These are phyloP conservation scores for Phyllosticta ampelicida DNA, from an alignment of 2,329 filamentous ascomycete genomes.

Conservation along the genomic window DNA sequence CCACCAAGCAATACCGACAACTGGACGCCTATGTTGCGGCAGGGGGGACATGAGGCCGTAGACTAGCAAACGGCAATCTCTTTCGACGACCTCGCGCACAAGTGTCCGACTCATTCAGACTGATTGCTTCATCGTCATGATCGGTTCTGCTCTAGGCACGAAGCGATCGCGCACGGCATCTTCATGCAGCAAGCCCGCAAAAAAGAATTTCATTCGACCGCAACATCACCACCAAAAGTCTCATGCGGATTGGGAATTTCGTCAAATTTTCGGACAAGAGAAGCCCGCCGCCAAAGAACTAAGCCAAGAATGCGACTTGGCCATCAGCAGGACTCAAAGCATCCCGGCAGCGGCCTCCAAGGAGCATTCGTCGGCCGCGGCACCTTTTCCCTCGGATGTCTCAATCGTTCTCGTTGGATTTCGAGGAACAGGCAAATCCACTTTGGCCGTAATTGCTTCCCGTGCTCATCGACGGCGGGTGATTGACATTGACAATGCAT, in stretches of 20 bases:
- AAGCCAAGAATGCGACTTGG: neutral
- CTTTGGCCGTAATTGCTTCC: slow-evolving; percentile 63
- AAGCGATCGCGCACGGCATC: neutral
- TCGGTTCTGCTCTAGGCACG: neutral
- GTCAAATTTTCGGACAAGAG: neutral
- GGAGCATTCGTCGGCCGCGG: slow-evolving; percentile 12
- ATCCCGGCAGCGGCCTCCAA: neutral
- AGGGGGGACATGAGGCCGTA: neutral
- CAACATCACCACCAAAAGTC: neutral
- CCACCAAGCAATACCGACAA: neutral
- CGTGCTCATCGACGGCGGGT: slow-evolving; percentile 58
- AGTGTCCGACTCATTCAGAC: neutral
- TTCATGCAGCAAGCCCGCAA: neutral
- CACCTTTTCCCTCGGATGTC: slow-evolving; percentile 47
- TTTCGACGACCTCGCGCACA: neutral
- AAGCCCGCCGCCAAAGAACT: neutral
- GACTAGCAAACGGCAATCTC: neutral
- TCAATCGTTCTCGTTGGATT: slow-evolving; percentile 66
- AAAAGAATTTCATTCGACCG: neutral
- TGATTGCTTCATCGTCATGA: neutral
- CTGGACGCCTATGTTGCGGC: neutral
- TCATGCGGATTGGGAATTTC: neutral
- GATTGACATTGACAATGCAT: slow-evolving; percentile 57
- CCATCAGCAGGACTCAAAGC: neutral
- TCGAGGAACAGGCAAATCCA: slow-evolving; percentile 65